A percentile compares a stretch with the other conserved stretches of the same genome.
Conservation (phyloP, 352 stramenopile genomes). For the Pythium aquatile region DNA sequence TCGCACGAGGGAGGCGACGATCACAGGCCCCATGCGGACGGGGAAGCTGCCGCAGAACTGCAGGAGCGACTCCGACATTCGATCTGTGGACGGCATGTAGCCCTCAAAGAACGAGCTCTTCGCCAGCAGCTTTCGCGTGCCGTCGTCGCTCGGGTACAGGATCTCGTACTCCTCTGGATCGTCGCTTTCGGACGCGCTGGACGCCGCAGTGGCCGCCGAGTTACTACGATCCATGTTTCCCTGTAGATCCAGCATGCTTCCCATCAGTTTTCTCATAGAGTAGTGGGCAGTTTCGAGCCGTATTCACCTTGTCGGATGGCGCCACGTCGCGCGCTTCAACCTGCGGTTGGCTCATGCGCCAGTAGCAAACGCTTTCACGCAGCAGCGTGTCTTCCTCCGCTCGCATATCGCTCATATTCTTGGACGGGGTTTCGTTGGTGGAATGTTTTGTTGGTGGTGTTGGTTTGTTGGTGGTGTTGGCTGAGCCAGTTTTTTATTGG, state of each 20-base stretch:
- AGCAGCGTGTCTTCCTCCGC: slow-evolving; percentile 3
- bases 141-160: slow-evolving; percentile 43
- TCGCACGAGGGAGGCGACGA: slow-evolving; percentile 49
- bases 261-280: neutral
- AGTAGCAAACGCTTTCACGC: slow-evolving; percentile 28
- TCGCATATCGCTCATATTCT: neutral
- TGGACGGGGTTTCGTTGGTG: neutral
- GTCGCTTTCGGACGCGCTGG: slow-evolving; percentile 26
- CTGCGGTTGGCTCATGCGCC: slow-evolving; percentile 23
- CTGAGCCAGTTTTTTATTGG: slow-evolving; percentile 2
- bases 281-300: neutral
- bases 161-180: slow-evolving; percentile 54
- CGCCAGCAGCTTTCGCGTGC: slow-evolving; percentile 45
- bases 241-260: neutral
- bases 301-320: slow-evolving; percentile 1
- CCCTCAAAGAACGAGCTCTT: slow-evolving; percentile 52
- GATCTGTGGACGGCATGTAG: slow-evolving; percentile 48
- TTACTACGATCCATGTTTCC: neutral
- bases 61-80: slow-evolving; percentile 53
- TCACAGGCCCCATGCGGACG: slow-evolving; percentile 47
- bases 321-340: neutral
- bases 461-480: neutral
- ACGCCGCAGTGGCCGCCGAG: slow-evolving; percentile 2
- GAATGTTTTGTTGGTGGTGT: neutral
- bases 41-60: slow-evolving; percentile 60